Percentiles rank a stretch among this genome's conserved stretches.
Evolutionary conservation across 73 alveolate genomes (phyloP).

Genomic region (Stentor coeruleus): DNA sequence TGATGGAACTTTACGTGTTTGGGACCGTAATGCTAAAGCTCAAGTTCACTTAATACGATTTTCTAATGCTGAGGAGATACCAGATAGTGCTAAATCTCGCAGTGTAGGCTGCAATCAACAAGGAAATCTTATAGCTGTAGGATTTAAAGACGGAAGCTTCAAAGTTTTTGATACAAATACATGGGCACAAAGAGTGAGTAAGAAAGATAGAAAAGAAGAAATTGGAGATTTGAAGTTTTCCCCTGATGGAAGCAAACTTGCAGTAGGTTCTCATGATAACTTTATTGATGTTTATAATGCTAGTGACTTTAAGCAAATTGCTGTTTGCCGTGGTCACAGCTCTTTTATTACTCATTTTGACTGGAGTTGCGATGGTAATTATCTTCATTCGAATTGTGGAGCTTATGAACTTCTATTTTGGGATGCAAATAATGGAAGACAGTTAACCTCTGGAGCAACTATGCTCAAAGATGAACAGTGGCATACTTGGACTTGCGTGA

Average conservation of each 20-base stretch:
- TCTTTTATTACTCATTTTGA: conserved; percentile 87
- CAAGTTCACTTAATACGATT: conserved; percentile 37
- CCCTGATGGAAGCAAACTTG: conserved; percentile 88
- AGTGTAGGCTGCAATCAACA: conserved; percentile 79
- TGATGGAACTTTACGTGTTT: conserved; percentile 78
- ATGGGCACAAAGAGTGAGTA: conserved; percentile 55
- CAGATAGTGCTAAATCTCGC: conserved; percentile 66
- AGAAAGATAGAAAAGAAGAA: conserved; percentile 58
- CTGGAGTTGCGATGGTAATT: conserved; percentile 74
- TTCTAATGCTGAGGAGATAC: conserved; percentile 50
- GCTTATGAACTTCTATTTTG: conserved; percentile 92
- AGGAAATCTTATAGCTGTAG: conserved; percentile 84
- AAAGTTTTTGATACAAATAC: conserved; percentile 71
- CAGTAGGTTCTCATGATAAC: conserved; percentile 90
- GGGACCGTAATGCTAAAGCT: conserved; percentile 44
- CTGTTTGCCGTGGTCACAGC: conserved; percentile 69
- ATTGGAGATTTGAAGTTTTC: conserved; percentile 90
- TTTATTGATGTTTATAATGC: conserved; percentile 71
- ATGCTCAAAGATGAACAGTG: conserved; percentile 73
- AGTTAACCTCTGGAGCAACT: conserved; percentile 78
- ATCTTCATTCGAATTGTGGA: conserved; percentile 86
- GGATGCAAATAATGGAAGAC: conserved; percentile 56
- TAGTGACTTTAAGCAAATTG: conserved; percentile 36
- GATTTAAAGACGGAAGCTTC: conserved; percentile 94
- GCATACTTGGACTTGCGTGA: conserved; percentile 83